Evolutionary conservation across 2,329 filamentous ascomycete genomes (phyloP).

Genomic region (Atkinsonella hypoxylon): DNA sequence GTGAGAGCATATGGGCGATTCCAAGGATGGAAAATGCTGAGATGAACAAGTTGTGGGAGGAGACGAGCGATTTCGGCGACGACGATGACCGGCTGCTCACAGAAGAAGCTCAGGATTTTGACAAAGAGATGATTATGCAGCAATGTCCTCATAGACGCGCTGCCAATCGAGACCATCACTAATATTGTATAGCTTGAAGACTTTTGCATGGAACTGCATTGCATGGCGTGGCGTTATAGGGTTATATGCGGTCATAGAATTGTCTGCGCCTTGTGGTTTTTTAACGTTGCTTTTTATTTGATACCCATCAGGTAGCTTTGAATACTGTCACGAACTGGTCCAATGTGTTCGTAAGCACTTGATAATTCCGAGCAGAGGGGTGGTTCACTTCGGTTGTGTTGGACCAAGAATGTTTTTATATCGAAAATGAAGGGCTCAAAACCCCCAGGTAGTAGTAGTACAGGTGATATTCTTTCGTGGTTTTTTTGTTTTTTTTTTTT

Average conservation of each 20-base stretch:
- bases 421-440: neutral
- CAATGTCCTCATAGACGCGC: conserved; percentile 27
- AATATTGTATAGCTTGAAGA: conserved; percentile 1
- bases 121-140: conserved; percentile 28
- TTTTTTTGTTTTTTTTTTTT: no score
- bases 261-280: neutral
- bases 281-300: conserved; percentile 11
- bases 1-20: conserved; percentile 91
- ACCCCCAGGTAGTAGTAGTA: conserved; percentile 23
- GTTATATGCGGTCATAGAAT: conserved; percentile 1
- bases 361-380: neutral
- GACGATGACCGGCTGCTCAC: conserved; percentile 69
- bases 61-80: conserved; percentile 74
- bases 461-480: conserved; percentile 14
- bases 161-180: conserved; percentile 20
- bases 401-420: neutral
- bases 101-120: conserved; percentile 54
- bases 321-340: neutral
- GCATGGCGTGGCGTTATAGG: conserved; percentile 19
- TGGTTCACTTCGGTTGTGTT: neutral
- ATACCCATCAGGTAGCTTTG: conserved; percentile 15
- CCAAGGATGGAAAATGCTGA: conserved; percentile 51
- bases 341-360: neutral
- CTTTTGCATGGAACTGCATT: neutral
- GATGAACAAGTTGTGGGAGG: conserved; percentile 73